Evolutionary conservation across 208 protist genomes (phyloP).

Genomic region (Leishmania arabica): DNA sequence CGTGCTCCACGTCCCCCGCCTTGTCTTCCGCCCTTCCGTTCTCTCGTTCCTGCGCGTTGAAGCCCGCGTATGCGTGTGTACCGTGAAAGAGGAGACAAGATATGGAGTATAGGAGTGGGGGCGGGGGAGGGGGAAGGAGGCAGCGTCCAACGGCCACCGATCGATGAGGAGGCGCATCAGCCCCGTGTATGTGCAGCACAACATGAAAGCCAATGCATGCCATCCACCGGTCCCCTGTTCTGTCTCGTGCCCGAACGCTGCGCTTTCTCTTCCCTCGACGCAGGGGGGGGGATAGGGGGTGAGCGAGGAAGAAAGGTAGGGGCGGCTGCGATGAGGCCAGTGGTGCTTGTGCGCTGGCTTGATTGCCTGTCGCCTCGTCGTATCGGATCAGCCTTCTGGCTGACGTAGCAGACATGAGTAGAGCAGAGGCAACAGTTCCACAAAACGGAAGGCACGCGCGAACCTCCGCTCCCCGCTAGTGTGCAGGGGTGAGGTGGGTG

Average conservation of each 20-base stretch:
- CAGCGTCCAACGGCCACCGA: not conserved
- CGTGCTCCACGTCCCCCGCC: not conserved
- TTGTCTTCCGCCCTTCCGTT: not conserved
- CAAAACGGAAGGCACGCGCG: not conserved
- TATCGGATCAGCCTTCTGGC: not conserved
- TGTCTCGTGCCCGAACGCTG: not conserved
- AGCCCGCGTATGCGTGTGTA: not conserved
- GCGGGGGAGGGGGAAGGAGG: not conserved
- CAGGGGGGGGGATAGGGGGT: not conserved
- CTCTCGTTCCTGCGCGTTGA: not conserved
- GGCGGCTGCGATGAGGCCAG: not conserved
- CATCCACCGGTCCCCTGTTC: not conserved
- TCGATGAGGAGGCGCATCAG: not conserved
- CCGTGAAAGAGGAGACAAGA: not conserved
- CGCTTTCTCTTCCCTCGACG: not conserved
- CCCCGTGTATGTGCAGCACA: not conserved
- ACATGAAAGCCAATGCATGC: not conserved
- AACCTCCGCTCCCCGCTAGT: not conserved
- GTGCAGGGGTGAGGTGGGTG: conserved; percentile 25
- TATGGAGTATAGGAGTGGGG: not conserved
- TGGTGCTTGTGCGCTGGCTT: not conserved
- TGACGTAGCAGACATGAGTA: not conserved
- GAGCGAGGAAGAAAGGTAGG: not conserved
- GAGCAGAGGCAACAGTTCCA: not conserved
- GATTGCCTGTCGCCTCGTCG: not conserved